phyloP scores from a whole-genome alignment of 2,329 filamentous ascomycete species.

The Fusarium camptoceras region DNA sequence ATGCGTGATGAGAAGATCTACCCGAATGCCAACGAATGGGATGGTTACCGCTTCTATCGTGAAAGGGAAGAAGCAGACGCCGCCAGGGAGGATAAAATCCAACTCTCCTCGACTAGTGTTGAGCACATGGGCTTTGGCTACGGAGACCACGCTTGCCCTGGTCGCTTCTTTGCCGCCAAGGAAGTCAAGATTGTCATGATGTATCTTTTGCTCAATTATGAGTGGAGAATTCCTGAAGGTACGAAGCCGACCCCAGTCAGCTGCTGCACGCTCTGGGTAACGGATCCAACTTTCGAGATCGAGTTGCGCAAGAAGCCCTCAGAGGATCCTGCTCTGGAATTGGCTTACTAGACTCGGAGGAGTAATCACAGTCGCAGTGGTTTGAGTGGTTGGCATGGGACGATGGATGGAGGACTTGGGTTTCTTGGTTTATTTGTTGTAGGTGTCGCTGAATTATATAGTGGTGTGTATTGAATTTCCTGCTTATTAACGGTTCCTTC shows the following conservation, averaged over 20 bases:
- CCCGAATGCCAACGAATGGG: neutral
- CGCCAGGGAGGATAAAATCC: neutral
- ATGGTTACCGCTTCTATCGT: neutral
- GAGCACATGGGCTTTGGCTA: neutral
- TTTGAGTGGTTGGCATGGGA: too few relatives aligned
- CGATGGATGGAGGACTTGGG: too few relatives aligned
- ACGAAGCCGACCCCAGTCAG: neutral
- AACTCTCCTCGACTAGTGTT: neutral
- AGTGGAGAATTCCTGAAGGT: neutral
- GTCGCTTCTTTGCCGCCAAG: conserved; percentile 6
- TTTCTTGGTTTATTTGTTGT: too few relatives aligned
- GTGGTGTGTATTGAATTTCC: too few relatives aligned
- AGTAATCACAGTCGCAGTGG: too few relatives aligned
- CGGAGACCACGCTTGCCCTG: neutral
- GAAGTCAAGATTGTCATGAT: conserved; percentile 2
- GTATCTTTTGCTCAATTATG: neutral
- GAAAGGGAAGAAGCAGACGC: neutral
- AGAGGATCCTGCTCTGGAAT: neutral
- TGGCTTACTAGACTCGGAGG: too few relatives aligned
- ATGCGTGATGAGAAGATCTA: neutral
- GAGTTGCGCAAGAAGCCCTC: neutral
- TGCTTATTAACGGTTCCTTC: too few relatives aligned
- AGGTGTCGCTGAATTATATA: too few relatives aligned
- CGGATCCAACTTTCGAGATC: neutral
- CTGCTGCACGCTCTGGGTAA: neutral